phyloP scores from a whole-genome alignment of 768 basidiomycete species.

The Xerocomellus intermedius region DNA sequence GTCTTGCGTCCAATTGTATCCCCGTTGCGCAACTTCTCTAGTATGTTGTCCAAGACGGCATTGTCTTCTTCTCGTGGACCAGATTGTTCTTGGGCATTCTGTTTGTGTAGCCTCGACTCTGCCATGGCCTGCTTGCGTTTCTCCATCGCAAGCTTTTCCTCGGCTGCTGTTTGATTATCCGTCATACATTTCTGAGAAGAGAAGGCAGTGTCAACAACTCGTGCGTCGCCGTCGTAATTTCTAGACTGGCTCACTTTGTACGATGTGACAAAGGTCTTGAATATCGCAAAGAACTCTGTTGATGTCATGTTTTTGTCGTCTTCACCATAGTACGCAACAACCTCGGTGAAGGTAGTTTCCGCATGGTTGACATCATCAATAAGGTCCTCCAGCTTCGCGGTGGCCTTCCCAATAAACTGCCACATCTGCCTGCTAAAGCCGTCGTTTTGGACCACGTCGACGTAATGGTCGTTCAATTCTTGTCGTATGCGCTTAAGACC shows the following conservation, averaged over 20 bases:
- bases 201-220: not conserved
- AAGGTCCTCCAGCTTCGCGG: conserved; percentile 74
- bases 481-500: conserved; percentile 78
- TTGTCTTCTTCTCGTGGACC: conserved; percentile 54
- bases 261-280: conserved; percentile 95
- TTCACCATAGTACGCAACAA: conserved; percentile 90
- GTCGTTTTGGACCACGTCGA: conserved; percentile 67
- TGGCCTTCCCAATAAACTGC: conserved; percentile 78
- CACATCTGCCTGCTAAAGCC: conserved; percentile 91
- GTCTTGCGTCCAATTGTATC: conserved; percentile 59
- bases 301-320: conserved; percentile 85
- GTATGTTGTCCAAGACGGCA: conserved; percentile 61
- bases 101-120: conserved; percentile 55
- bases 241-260: conserved; percentile 59
- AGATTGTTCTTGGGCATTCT: conserved; percentile 44
- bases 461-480: conserved; percentile 78
- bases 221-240: not conserved
- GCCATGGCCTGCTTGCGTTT: conserved; percentile 68
- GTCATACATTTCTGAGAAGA: conserved; percentile 75
- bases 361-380: conserved; percentile 86
- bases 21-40: conserved; percentile 72
- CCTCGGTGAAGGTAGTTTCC: conserved; percentile 79
- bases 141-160: conserved; percentile 66
- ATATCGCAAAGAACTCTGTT: conserved; percentile 92
- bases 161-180: conserved; percentile 73